A percentile compares a stretch with the other conserved stretches of the same genome.
Evolutionary conservation across 176 grass and related monocot species (phyloP).

Genomic region (Aegilops speltoides): DNA sequence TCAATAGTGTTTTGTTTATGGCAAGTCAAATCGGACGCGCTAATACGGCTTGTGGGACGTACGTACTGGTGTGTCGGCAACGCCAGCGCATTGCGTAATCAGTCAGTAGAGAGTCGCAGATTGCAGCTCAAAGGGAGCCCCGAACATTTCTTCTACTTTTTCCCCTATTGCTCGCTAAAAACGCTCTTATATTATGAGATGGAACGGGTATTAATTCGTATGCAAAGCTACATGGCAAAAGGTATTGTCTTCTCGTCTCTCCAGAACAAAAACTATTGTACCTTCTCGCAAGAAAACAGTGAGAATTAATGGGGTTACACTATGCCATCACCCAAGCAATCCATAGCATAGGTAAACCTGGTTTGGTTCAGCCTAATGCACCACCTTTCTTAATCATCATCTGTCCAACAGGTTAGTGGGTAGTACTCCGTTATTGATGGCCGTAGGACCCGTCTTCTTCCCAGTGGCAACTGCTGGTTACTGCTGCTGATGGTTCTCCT

Average conservation of each 20-base stretch:
- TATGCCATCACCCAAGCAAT: background rate
- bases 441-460: slow-evolving; percentile 22
- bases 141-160: background rate
- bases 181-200: too few species aligned
- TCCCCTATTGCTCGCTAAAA: background rate
- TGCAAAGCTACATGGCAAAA: too few species aligned
- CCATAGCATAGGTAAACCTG: background rate
- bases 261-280: background rate
- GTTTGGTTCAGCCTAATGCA: background rate
- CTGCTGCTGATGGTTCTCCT: background rate
- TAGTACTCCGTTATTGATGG: background rate
- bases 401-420: background rate
- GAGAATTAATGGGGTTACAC: background rate
- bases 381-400: background rate
- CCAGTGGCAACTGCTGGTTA: slow-evolving; percentile 36
- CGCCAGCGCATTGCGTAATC: background rate
- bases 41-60: background rate
- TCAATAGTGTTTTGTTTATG: background rate
- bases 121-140: background rate
- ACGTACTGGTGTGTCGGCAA: slow-evolving; percentile 25
- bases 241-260: too few species aligned
- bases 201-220: too few species aligned
- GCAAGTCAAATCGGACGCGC: slow-evolving; percentile 14
- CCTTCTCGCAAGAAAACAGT: background rate
- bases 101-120: background rate